phyloP scores from a whole-genome alignment of 2,329 filamentous ascomycete species.

The Calonectria leucothoes region DNA sequence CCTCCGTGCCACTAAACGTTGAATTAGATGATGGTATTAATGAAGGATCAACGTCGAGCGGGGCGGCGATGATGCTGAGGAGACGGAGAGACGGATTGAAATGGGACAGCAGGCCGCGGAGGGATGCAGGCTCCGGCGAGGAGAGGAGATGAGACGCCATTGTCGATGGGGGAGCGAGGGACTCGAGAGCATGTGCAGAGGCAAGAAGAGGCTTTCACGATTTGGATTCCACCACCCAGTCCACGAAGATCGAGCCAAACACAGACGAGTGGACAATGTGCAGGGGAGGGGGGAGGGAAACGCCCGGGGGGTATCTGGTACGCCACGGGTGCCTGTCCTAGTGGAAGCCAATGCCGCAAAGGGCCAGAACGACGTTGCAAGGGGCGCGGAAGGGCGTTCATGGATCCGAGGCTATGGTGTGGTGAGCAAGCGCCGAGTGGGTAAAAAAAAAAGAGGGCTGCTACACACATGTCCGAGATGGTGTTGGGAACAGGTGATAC shows the following conservation, averaged over 20 bases:
- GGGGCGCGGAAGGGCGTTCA: constrained; percentile 2
- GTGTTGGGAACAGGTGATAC: not conserved
- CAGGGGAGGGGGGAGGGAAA: constrained; percentile 29
- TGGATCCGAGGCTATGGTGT: not conserved
- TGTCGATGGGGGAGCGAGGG: not conserved
- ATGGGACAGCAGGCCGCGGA: not conserved
- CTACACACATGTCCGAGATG: not conserved
- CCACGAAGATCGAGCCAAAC: constrained; percentile 42
- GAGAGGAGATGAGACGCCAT: constrained; percentile 8
- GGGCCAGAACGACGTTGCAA: not conserved
- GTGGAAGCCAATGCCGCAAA: not conserved
- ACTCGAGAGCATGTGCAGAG: not conserved
- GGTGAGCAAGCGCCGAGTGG: not conserved
- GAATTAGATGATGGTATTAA: not conserved
- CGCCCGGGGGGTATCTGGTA: not conserved
- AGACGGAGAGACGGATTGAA: not conserved
- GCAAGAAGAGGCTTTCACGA: constrained; percentile 29
- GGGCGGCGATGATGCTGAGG: not conserved
- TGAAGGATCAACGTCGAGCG: not conserved
- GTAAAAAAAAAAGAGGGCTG: not conserved
- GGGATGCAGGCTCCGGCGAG: not conserved
- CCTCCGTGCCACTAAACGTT: not conserved
- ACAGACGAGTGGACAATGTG: constrained; percentile 29
- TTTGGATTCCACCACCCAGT: constrained; percentile 33
- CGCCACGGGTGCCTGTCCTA: constrained; percentile 13